phyloP scores from a whole-genome alignment of 257 asterid species.

The Eucommia ulmoides region DNA sequence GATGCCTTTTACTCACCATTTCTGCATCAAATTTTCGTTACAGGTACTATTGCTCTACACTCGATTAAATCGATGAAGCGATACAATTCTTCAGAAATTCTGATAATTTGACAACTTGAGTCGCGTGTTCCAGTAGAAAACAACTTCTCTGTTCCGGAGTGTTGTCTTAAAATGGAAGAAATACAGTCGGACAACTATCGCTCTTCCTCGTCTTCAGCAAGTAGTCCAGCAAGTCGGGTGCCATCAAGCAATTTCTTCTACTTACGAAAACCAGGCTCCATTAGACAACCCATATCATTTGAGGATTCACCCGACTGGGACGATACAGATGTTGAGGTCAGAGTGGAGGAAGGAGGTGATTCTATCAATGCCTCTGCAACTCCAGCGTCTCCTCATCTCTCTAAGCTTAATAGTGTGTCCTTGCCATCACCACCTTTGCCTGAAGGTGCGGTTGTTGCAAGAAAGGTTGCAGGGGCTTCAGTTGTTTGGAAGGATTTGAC shows the following conservation, averaged over 20 bases:
- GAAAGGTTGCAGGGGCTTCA: conserved; percentile 76
- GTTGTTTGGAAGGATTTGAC: conserved; percentile 96
- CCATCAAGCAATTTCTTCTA: conserved; percentile 96
- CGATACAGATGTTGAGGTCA: conserved; percentile 73
- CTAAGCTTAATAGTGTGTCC: conserved; percentile 78
- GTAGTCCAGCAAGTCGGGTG: conserved; percentile 89
- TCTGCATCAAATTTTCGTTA: too few relatives aligned
- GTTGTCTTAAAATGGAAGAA: conserved; percentile 95
- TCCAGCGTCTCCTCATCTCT: conserved; percentile 77
- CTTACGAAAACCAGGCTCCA: conserved; percentile 77
- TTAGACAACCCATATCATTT: conserved; percentile 83
- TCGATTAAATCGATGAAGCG: too few relatives aligned
- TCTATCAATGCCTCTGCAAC: conserved; percentile 71
- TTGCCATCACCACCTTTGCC: conserved; percentile 83
- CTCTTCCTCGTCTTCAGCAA: conserved; percentile 93
- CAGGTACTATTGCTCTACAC: too few relatives aligned
- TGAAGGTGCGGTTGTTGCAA: conserved; percentile 45
- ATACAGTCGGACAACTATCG: conserved; percentile 90
- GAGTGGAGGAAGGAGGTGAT: conserved; percentile 74
- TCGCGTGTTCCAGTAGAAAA: too few relatives aligned
- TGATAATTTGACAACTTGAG: too few relatives aligned
- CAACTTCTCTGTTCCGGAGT: too few relatives aligned
- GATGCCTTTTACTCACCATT: too few relatives aligned
- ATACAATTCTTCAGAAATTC: too few relatives aligned
- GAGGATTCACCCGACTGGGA: conserved; percentile 99